Conservation (phyloP, 2,329 filamentous ascomycete species). For the Coniosporium tulheliwenetii region DNA sequence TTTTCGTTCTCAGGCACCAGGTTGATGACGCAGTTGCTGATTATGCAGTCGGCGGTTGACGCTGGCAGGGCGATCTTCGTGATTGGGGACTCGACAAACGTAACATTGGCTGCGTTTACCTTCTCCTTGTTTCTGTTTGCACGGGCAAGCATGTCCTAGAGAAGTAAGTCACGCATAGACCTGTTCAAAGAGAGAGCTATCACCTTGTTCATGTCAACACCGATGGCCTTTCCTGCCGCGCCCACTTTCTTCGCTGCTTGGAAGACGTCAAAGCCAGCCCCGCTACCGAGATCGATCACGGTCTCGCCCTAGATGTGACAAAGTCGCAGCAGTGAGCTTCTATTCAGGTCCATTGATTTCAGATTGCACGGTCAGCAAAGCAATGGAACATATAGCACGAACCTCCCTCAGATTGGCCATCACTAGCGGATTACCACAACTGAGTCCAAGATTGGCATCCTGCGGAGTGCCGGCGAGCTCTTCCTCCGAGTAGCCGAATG, state of each 20-base stretch:
- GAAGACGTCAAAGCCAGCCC: conserved; percentile 43
- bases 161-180: neutral
- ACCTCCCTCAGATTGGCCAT: conserved; percentile 32
- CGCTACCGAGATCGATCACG: conserved; percentile 41
- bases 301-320: conserved; percentile 32
- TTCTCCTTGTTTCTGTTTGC: conserved; percentile 30
- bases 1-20: conserved; percentile 12
- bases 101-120: conserved; percentile 25
- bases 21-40: conserved; percentile 39
- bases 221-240: conserved; percentile 31
- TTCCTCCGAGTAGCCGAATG: conserved; percentile 36
- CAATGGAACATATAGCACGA: neutral
- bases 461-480: conserved; percentile 31
- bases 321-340: no score
- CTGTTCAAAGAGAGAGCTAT: conserved; percentile 2
- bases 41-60: conserved; percentile 36
- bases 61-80: conserved; percentile 30
- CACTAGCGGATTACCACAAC: conserved; percentile 38
- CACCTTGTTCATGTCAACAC: conserved; percentile 46
- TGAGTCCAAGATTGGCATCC: conserved; percentile 36
- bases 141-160: conserved; percentile 38
- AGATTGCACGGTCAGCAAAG: no score
- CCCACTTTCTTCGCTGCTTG: conserved; percentile 37
- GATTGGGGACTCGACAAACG: conserved; percentile 37
- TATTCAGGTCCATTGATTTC: no score